Conservation (phyloP, 1,284 basidiomycete species). For the Apiotrichum sp. region DNA sequence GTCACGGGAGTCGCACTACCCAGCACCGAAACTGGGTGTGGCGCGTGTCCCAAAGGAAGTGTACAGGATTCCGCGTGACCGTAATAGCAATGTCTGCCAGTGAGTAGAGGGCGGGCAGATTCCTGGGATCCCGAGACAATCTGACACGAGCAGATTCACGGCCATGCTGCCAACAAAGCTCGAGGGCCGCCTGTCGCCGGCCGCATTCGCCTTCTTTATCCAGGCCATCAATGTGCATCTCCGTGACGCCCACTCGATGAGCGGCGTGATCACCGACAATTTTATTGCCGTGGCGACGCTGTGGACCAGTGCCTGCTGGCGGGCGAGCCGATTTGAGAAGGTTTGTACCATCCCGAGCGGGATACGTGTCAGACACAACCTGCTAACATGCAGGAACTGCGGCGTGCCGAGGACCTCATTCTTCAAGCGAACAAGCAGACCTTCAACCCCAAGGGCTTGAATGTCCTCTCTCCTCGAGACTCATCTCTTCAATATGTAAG, state of each 20-base stretch:
- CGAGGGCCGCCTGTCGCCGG: slow-evolving; percentile 43
- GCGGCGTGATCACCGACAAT: slow-evolving; percentile 46
- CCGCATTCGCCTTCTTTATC: slow-evolving; percentile 42
- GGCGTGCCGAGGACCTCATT: slow-evolving; percentile 39
- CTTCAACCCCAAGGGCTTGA: slow-evolving; percentile 49
- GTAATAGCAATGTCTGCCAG: slow-evolving; percentile 45
- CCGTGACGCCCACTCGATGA: slow-evolving; percentile 44
- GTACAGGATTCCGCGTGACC: slow-evolving; percentile 48
- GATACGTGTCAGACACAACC: background rate
- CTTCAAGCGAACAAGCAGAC: slow-evolving; percentile 40
- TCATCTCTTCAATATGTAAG: slow-evolving; percentile 51
- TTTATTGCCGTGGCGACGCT: slow-evolving; percentile 46
- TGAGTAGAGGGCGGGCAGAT: slow-evolving; percentile 16
- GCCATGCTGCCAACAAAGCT: slow-evolving; percentile 47
- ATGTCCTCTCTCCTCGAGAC: slow-evolving; percentile 47
- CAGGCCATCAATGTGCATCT: slow-evolving; percentile 45
- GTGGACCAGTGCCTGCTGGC: slow-evolving; percentile 46
- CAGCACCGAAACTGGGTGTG: slow-evolving; percentile 26
- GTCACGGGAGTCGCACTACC: slow-evolving; percentile 26
- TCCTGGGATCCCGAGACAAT: background rate
- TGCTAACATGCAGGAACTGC: slow-evolving; percentile 40
- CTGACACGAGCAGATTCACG: slow-evolving; percentile 35
- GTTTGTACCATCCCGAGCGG: slow-evolving; percentile 28
- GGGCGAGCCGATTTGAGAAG: slow-evolving; percentile 46
- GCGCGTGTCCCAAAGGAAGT: slow-evolving; percentile 44